Base-by-base conservation (phyloP, 345 rosid genomes). In the Erucastrum elatum region DNA sequence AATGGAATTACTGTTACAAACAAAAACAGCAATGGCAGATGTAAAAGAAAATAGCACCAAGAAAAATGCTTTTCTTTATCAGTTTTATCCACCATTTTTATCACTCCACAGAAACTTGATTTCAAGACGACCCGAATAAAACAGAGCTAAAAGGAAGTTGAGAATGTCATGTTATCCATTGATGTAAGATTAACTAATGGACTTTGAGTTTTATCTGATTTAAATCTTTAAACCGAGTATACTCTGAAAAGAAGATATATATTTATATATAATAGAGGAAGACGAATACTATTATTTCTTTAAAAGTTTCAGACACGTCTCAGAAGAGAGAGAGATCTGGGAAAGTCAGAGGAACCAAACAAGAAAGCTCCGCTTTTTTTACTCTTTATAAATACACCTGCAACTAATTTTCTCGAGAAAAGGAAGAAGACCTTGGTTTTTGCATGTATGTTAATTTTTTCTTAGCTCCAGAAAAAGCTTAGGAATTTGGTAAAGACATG, bases 281-380 rank as follows among this genome's bases (percentile, higher is more conserved):
- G 26, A 70, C 39, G 64, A 69, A 51, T 77, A 55, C 10, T 35
- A 35, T 77, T 26, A 62, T 55, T 49, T 70, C 75, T 64, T 62
- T 10, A 26, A 62, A 63, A 51, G 71, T 51, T 64, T 63, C 58
- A 77, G 70, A 77, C 70, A 51, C 64, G 29, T 62, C 56, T 49
- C 17, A 49, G 56, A 49, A 49, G 56, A 49, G 56, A 49, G 33
- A 77, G 33, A 51, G 33, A 63, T 30, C 34, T 33, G 39, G 29
- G 41, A 51, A 70, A 77, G 71, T 64, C 75, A 77, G 66, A 64
- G 81, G 76, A 64, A 71, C 76, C 75, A 77, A 71, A 71, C 66
- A 71, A 64, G 65, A 64, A 71, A 70, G 66, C 25, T 27, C 10
- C 27, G 25, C 6, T 55, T 70, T 35, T 62, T 68, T 69, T 49